These are phyloP conservation scores for Fusarium nematophilum DNA, from an alignment of 2,329 filamentous ascomycete species.

Conservation along the genomic window DNA sequence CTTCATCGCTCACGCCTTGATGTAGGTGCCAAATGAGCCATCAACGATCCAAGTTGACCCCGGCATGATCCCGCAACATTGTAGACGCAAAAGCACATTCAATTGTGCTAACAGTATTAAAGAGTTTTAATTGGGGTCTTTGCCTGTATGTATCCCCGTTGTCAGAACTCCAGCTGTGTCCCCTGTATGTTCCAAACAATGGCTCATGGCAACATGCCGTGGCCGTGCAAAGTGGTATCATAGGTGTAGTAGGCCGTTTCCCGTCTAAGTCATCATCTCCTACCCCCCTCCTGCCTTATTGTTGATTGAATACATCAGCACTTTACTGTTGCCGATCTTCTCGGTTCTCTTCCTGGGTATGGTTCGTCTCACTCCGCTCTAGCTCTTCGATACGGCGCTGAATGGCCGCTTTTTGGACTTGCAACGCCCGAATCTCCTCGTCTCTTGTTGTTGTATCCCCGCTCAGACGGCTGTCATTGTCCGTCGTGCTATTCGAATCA, in stretches of 20 bases:
- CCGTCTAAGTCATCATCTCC: slow-evolving; percentile 33
- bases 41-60: too few relatives aligned
- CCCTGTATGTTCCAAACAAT: slow-evolving; percentile 15
- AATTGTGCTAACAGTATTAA: too few relatives aligned
- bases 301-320: slow-evolving; percentile 5
- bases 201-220: slow-evolving; percentile 29
- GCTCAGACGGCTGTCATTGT: slow-evolving; percentile 38
- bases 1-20: too few relatives aligned
- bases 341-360: slow-evolving; percentile 18
- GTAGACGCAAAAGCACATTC: too few relatives aligned
- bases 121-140: too few relatives aligned
- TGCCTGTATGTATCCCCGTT: too few relatives aligned
- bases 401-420: slow-evolving; percentile 50
- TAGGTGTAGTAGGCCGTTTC: slow-evolving; percentile 41
- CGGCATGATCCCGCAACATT: too few relatives aligned
- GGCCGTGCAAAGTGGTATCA: slow-evolving; percentile 47
- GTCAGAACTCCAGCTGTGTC: too few relatives aligned
- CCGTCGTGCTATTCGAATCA: slow-evolving; percentile 36
- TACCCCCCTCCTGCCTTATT: slow-evolving; percentile 14
- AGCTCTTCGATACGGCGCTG: slow-evolving; percentile 51
- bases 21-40: too few relatives aligned
- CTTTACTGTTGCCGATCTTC: slow-evolving; percentile 15
- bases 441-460: slow-evolving; percentile 38
- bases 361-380: slow-evolving; percentile 41
- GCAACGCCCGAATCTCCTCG: slow-evolving; percentile 48